Percentiles rank a stretch among this genome's conserved stretches.
These are phyloP conservation scores for Elasticomyces elasticus DNA, from an alignment of 495 filamentous ascomycete species.

Conservation along the genomic window DNA sequence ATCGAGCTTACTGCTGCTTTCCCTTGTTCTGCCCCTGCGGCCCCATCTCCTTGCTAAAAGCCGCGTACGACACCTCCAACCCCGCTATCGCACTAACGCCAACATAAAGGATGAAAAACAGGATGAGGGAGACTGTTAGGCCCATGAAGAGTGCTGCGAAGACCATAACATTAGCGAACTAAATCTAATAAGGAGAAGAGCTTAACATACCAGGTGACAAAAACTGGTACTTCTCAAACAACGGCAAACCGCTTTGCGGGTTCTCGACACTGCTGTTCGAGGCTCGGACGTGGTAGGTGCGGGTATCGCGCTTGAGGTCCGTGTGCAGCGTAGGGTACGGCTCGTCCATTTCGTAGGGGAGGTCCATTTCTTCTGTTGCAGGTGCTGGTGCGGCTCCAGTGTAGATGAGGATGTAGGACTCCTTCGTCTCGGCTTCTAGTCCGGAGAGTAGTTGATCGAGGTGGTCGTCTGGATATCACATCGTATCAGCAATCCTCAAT, in stretches of 20 bases:
- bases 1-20: slow-evolving; percentile 51
- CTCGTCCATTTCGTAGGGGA: slow-evolving; percentile 42
- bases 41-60: slow-evolving; percentile 94
- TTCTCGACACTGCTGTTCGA: slow-evolving; percentile 26
- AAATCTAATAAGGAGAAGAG: background rate
- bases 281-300: background rate
- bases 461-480: background rate
- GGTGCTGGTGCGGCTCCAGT: background rate
- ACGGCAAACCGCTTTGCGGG: slow-evolving; percentile 34
- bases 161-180: background rate
- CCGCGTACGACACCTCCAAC: slow-evolving; percentile 79
- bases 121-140: slow-evolving; percentile 54
- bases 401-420: slow-evolving; percentile 3
- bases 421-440: background rate
- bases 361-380: slow-evolving; percentile 5
- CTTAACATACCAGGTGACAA: slow-evolving; percentile 55
- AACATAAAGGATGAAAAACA: slow-evolving; percentile 66
- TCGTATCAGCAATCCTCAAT: too few species aligned
- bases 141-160: slow-evolving; percentile 71
- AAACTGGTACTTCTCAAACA: slow-evolving; percentile 90
- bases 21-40: slow-evolving; percentile 66
- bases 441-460: background rate
- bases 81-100: slow-evolving; percentile 66
- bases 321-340: slow-evolving; percentile 43
- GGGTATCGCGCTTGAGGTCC: slow-evolving; percentile 50